A percentile compares a stretch with the other conserved stretches of the same genome.
Evolutionary conservation across 345 rosid genomes (phyloP).

Genomic region (Gossypium herbaceum): DNA sequence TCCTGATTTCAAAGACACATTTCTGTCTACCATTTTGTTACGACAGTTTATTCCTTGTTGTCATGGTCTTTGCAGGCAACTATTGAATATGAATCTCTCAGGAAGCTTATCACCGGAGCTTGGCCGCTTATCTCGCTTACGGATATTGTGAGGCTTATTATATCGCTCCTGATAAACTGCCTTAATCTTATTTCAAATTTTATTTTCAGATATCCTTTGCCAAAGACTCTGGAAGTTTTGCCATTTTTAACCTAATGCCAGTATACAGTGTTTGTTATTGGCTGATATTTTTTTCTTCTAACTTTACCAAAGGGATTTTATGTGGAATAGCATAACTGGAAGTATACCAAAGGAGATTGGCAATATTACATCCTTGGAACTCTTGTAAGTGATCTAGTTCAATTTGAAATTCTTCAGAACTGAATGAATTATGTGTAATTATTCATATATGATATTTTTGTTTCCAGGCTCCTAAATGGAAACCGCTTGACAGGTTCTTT

Average conservation of each 20-base stretch:
- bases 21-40: not conserved
- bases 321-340: slow-evolving; percentile 88
- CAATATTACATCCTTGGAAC: slow-evolving; percentile 59
- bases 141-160: slow-evolving; percentile 53
- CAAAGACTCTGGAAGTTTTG: not conserved
- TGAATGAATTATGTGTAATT: slow-evolving; percentile 5
- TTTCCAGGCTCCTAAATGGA: slow-evolving; percentile 85
- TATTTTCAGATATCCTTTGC: not conserved
- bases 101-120: slow-evolving; percentile 82
- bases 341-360: slow-evolving; percentile 91
- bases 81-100: slow-evolving; percentile 63
- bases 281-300: slow-evolving; percentile 13
- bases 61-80: slow-evolving; percentile 52
- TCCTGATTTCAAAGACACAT: not conserved
- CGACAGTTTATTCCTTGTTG: not conserved
- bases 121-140: slow-evolving; percentile 57
- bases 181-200: not conserved
- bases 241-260: slow-evolving; percentile 1
- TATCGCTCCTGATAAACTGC: not conserved
- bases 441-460: slow-evolving; percentile 22
- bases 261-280: slow-evolving; percentile 1
- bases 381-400: slow-evolving; percentile 58
- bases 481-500: slow-evolving; percentile 69
- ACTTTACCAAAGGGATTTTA: slow-evolving; percentile 64
- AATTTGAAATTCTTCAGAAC: slow-evolving; percentile 1